A percentile compares a stretch with the other conserved stretches of the same genome.
phyloP scores from a whole-genome alignment of 1,139 yeast genomes.

The Scheffersomyces quercinus region DNA sequence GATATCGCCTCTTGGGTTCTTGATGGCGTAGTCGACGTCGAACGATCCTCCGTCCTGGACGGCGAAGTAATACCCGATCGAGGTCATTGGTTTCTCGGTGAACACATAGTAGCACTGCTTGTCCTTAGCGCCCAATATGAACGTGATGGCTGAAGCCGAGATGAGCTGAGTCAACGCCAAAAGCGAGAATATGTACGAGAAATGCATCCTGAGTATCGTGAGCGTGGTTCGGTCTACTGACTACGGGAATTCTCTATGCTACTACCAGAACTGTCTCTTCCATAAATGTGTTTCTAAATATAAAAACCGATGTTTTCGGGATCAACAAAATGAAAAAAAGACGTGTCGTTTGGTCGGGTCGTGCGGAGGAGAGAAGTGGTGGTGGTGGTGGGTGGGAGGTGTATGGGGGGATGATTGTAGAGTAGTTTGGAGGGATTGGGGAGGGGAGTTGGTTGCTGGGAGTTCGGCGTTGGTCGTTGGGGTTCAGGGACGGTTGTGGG shows the following conservation, averaged over 20 bases:
- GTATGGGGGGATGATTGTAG: no score
- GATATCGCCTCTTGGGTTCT: slow-evolving; percentile 63
- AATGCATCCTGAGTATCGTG: slow-evolving; percentile 10
- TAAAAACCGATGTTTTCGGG: not conserved
- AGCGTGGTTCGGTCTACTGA: no score
- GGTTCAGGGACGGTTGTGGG: no score
- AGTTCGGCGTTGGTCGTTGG: no score
- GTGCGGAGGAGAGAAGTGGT: not conserved
- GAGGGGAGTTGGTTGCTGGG: no score
- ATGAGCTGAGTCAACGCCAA: slow-evolving; percentile 29
- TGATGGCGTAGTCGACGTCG: slow-evolving; percentile 77
- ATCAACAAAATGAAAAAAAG: not conserved
- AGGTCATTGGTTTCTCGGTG: slow-evolving; percentile 63
- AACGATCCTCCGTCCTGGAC: slow-evolving; percentile 90
- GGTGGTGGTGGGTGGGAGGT: no score
- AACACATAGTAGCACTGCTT: slow-evolving; percentile 76
- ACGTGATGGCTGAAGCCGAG: slow-evolving; percentile 67
- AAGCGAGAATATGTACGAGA: slow-evolving; percentile 17
- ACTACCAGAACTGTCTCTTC: no score
- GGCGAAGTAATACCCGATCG: slow-evolving; percentile 81
- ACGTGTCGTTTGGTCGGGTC: slow-evolving; percentile 1
- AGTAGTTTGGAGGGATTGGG: no score
- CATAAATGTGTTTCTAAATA: not conserved
- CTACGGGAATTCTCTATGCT: no score
- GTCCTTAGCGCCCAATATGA: slow-evolving; percentile 76